A percentile compares a stretch with the other conserved stretches of the same genome.
These are phyloP conservation scores for Aspergillus affinis DNA, from an alignment of 495 filamentous ascomycete genomes.

Conservation along the genomic window DNA sequence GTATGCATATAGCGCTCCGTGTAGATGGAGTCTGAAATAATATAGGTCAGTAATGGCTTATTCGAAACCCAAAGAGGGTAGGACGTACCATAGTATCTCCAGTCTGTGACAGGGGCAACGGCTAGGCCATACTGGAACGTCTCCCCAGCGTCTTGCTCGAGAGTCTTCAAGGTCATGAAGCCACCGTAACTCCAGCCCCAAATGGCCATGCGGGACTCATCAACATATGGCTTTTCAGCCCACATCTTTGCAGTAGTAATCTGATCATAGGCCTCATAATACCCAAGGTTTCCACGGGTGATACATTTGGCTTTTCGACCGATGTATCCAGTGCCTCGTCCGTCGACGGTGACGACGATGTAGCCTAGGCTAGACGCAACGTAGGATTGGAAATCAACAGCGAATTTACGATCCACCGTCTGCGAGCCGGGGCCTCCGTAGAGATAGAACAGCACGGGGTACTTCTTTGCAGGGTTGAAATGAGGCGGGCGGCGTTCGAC, in stretches of 20 bases:
- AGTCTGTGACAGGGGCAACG: conserved; percentile 96
- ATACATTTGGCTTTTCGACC: conserved; percentile 81
- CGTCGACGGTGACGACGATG: conserved; percentile 92
- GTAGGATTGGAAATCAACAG: conserved; percentile 88
- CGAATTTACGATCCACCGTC: conserved; percentile 75
- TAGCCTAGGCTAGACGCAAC: conserved; percentile 86
- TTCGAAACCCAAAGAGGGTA: background rate
- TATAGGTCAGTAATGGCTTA: background rate
- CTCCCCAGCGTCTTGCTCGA: conserved; percentile 83
- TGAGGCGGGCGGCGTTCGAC: conserved; percentile 88
- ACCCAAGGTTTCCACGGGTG: conserved; percentile 78
- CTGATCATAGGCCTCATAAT: conserved; percentile 85
- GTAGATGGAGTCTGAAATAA: conserved; percentile 74
- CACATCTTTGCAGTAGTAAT: conserved; percentile 88
- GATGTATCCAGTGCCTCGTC: conserved; percentile 87
- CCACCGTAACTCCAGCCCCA: conserved; percentile 99
- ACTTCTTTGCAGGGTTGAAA: conserved; percentile 80
- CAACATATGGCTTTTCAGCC: conserved; percentile 79
- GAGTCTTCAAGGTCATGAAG: conserved; percentile 94
- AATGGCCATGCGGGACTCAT: conserved; percentile 78
- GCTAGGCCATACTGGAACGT: conserved; percentile 98
- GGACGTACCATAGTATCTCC: conserved; percentile 75
- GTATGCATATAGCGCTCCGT: conserved; percentile 96
- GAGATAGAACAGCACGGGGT: conserved; percentile 91
- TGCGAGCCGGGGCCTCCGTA: conserved; percentile 93